Base-by-base conservation (phyloP, 768 basidiomycete species). In the Termitomyces sp. region DNA sequence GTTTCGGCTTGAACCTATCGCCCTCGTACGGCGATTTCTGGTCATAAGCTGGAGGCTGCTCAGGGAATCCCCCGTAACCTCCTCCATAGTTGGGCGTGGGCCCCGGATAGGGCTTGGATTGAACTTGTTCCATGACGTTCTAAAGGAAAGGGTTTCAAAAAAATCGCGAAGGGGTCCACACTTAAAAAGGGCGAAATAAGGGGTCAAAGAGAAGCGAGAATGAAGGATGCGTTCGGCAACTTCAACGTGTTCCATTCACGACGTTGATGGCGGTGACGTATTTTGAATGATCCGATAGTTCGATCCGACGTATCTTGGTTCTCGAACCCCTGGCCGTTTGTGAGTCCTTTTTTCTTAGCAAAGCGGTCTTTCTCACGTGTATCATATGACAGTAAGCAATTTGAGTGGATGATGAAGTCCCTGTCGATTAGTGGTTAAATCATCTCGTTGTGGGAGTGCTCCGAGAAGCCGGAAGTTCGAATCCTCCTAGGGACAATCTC, bases 1-100 rank as follows among this genome's bases (percentile, higher is more conserved):
- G 87, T 73, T 84, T 87, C 16, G 82, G 83, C 64, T 80, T 81
- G 73, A 87, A 87, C 21, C 86, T 73, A n/a, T 79, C 84, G 27
- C 79, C 79, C 45, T 82, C 79, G 65, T 80, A 85, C 4, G 85
- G 83, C 10, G 76, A 71, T 65, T 85, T 85, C 47, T 78, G 77
- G 45, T 65, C 68, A 55, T 63, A 65, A 41, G 55, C 61, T 41
- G 61, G 63, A 50, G 64, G 64, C 23, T 58, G 57, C 21, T 52
- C 35, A 32, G 65, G 56, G 49, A 73, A 68, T 43, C 51, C 50
- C 43, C 63, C 66, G 34, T 68, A 62, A 32, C 37, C 25, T 66
- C 51, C 59, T 52, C 52, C 72, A 61, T 78, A 78, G 52, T 65
- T 61, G 12, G 75, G 73, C 19, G 76, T 73, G 27, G 77, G 76